phyloP scores from a whole-genome alignment of 2,329 filamentous ascomycete species.

The Aspergillus pseudonomiae region DNA sequence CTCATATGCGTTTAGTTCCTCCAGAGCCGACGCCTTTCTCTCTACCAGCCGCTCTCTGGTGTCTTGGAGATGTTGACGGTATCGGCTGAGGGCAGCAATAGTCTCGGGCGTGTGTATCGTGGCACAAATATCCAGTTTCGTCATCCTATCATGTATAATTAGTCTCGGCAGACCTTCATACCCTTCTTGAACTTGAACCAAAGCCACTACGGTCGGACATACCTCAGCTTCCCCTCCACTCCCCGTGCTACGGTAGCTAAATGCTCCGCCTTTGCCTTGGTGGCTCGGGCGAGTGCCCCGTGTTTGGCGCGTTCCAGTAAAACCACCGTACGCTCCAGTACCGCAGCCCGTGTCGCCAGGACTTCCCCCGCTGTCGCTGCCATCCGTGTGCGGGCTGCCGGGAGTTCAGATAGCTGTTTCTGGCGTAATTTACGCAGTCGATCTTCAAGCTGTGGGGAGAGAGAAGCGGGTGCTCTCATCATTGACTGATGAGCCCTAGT shows the following conservation, averaged over 20 bases:
- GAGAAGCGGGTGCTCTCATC: slow-evolving; percentile 13
- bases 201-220: slow-evolving; percentile 18
- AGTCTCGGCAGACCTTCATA: background rate
- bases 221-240: slow-evolving; percentile 43
- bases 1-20: slow-evolving; percentile 41
- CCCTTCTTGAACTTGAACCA: background rate
- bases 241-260: slow-evolving; percentile 41
- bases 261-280: slow-evolving; percentile 44
- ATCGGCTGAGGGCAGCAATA: slow-evolving; percentile 34
- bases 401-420: slow-evolving; percentile 37
- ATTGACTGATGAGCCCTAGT: slow-evolving; percentile 14
- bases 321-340: slow-evolving; percentile 42
- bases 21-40: slow-evolving; percentile 29
- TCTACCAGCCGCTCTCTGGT: slow-evolving; percentile 34
- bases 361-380: slow-evolving; percentile 39
- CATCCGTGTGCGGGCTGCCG: slow-evolving; percentile 36
- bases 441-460: slow-evolving; percentile 33
- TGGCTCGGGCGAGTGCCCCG: slow-evolving; percentile 38
- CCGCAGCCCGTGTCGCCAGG: slow-evolving; percentile 33
- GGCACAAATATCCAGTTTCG: slow-evolving; percentile 40
- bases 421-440: slow-evolving; percentile 33
- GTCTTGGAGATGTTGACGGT: slow-evolving; percentile 36
- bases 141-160: slow-evolving; percentile 31
- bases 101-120: slow-evolving; percentile 43
- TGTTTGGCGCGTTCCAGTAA: slow-evolving; percentile 46